These are phyloP conservation scores for Bryoerythrophyllum caledonicum DNA, from an alignment of 225 moss, liverwort and hornwort species.

Conservation along the genomic window DNA sequence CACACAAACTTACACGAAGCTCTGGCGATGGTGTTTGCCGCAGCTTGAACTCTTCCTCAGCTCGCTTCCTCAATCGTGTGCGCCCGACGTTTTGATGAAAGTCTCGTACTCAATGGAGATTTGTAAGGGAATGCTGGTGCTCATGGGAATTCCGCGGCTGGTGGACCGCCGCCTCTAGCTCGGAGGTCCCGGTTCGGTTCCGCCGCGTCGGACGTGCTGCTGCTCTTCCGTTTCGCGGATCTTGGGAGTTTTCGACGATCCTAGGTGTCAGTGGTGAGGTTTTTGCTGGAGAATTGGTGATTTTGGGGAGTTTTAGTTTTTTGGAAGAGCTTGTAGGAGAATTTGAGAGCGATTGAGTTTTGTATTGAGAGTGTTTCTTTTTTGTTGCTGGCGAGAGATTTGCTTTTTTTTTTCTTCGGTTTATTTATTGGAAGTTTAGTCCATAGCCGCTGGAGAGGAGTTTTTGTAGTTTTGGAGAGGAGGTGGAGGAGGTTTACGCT, in stretches of 20 bases:
- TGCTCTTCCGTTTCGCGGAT: background rate
- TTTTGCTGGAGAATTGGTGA: too few relatives aligned
- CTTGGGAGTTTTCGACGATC: background rate
- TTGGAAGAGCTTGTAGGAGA: background rate
- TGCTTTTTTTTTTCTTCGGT: background rate
- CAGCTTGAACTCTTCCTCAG: background rate
- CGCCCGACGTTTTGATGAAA: constrained; percentile 18
- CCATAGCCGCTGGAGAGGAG: background rate
- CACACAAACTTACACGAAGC: background rate
- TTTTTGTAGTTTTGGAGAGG: background rate
- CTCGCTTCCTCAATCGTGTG: background rate
- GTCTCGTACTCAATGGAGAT: constrained; percentile 32
- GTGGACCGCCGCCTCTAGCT: constrained; percentile 12
- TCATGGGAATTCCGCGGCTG: background rate
- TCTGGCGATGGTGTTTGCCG: background rate
- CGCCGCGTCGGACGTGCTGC: background rate
- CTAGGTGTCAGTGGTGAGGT: background rate
- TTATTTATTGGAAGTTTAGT: background rate
- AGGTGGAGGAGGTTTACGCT: background rate
- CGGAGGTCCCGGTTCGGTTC: background rate
- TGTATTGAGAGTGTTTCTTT: background rate
- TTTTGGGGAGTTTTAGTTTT: too few relatives aligned
- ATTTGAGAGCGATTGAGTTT: background rate
- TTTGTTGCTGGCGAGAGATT: background rate
- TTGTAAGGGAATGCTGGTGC: constrained; percentile 18